phyloP scores from a whole-genome alignment of 306 rosid genomes.

The Trifolium fragiferum region DNA sequence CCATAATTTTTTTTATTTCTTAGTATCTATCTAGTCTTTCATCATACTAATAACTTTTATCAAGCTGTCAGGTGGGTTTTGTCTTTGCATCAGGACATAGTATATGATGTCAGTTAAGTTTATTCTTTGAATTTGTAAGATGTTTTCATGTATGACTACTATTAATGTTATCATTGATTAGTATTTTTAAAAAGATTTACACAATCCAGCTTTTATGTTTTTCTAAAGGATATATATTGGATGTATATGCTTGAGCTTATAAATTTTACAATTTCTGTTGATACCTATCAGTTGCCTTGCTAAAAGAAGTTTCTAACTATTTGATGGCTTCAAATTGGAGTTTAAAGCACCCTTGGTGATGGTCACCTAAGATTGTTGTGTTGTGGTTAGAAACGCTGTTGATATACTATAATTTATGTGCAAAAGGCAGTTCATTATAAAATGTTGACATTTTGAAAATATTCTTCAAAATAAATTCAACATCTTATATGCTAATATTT shows the following conservation, averaged over 20 bases:
- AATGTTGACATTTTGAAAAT: too few relatives aligned
- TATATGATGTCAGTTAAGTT: conserved; percentile 19
- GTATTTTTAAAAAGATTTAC: conserved; percentile 35
- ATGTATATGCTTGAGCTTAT: too few relatives aligned
- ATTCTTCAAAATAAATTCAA: too few relatives aligned
- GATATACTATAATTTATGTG: neutral
- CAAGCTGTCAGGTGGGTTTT: conserved; percentile 36
- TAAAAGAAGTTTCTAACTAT: neutral
- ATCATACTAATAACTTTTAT: conserved; percentile 27
- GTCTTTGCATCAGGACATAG: neutral
- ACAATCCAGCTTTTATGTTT: conserved; percentile 17
- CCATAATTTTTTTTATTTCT: neutral
- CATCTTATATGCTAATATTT: too few relatives aligned
- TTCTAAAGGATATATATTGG: neutral
- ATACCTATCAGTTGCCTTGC: neutral
- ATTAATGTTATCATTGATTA: conserved; percentile 8
- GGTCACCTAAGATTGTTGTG: neutral
- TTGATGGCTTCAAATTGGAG: neutral
- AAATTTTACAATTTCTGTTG: neutral
- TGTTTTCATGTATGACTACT: conserved; percentile 23
- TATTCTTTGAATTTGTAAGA: conserved; percentile 20
- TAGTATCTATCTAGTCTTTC: neutral
- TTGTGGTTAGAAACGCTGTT: neutral
- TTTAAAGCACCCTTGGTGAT: neutral
- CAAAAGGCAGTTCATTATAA: neutral